Evolutionary conservation across 2,329 filamentous ascomycete species (phyloP).

Genomic region (Nakataea oryzae): DNA sequence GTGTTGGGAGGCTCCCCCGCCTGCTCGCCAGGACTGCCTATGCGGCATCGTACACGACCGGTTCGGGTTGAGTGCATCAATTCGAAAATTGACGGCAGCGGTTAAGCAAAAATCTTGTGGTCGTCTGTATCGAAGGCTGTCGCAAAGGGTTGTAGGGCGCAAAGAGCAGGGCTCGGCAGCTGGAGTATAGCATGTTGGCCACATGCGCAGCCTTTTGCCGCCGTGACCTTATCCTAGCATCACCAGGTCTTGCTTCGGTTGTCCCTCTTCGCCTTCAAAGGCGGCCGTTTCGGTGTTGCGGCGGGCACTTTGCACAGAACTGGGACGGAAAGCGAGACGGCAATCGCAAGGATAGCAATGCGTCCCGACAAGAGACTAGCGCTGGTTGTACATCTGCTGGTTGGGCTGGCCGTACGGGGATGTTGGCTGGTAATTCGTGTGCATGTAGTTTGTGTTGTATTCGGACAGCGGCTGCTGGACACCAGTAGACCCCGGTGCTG

Average conservation of each 20-base stretch:
- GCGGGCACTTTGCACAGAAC: background rate
- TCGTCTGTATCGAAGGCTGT: background rate
- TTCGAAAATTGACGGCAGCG: background rate
- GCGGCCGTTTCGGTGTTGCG: background rate
- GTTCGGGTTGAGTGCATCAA: background rate
- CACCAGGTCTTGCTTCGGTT: background rate
- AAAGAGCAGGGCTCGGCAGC: background rate
- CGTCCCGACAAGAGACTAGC: slow-evolving; percentile 24
- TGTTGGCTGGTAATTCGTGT: slow-evolving; percentile 45
- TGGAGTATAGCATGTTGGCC: background rate
- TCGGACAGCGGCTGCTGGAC: slow-evolving; percentile 45
- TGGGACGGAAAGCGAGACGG: too few relatives aligned
- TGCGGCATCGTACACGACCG: background rate
- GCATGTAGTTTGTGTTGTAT: slow-evolving; percentile 44
- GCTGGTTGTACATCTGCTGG: slow-evolving; percentile 50
- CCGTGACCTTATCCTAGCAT: too few relatives aligned
- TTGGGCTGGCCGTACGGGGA: slow-evolving; percentile 47
- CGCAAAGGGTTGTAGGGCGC: background rate
- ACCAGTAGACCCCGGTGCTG: slow-evolving; percentile 44
- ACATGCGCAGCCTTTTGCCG: background rate
- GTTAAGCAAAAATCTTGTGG: background rate
- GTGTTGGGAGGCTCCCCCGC: too few relatives aligned
- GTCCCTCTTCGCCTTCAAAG: background rate
- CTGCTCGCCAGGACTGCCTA: background rate
- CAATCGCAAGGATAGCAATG: background rate